Evolutionary conservation across 225 moss, liverwort and hornwort species (phyloP).

Genomic region (Pleurozium schreberi): DNA sequence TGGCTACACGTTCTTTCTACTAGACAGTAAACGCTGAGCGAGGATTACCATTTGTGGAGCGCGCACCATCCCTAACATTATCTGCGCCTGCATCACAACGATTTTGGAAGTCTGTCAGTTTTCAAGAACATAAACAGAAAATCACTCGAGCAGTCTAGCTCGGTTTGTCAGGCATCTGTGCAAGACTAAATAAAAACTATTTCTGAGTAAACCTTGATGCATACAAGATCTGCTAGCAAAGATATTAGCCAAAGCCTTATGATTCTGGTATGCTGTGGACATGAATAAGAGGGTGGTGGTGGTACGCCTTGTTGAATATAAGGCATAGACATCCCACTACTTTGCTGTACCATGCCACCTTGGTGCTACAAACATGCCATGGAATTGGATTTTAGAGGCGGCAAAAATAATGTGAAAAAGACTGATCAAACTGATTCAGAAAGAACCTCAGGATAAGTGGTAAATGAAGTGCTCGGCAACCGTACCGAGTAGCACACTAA

Average conservation of each 20-base stretch:
- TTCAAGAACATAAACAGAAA: neutral
- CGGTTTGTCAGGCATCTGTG: neutral
- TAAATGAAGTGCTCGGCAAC: neutral
- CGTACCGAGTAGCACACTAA: neutral
- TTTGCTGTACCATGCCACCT: slow-evolving; percentile 70
- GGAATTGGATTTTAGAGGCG: neutral
- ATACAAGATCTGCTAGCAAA: neutral
- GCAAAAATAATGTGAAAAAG: neutral
- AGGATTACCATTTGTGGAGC: slow-evolving; percentile 67
- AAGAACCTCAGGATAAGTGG: neutral
- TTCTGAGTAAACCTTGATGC: neutral
- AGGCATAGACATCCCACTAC: slow-evolving; percentile 64
- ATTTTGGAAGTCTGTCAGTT: neutral
- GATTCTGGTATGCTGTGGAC: neutral
- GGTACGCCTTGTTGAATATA: slow-evolving; percentile 76
- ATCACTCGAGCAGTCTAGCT: neutral
- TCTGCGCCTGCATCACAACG: slow-evolving; percentile 71
- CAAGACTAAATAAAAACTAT: neutral
- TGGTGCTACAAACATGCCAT: slow-evolving; percentile 26
- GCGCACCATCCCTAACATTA: slow-evolving; percentile 98
- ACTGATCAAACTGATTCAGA: neutral
- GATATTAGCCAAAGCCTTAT: neutral
- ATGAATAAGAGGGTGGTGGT: slow-evolving; percentile 33
- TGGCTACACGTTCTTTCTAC: neutral
- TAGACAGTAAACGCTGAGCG: neutral